A percentile compares a stretch with the other conserved stretches of the same genome.
These are phyloP conservation scores for Fusarium sp. DNA, from an alignment of 2,329 filamentous ascomycete species.

Conservation along the genomic window DNA sequence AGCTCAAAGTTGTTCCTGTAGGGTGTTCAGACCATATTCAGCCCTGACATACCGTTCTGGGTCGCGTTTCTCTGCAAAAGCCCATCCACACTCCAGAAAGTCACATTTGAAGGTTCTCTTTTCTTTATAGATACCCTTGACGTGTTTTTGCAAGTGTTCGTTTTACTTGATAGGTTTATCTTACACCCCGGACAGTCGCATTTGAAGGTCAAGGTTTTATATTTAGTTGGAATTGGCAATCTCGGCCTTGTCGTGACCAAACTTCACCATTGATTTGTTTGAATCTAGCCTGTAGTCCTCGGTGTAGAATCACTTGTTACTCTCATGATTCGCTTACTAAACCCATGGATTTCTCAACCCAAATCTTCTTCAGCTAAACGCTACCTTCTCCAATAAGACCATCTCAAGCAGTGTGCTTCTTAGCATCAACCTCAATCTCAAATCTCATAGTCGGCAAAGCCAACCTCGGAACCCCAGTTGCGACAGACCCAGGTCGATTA, in stretches of 20 bases:
- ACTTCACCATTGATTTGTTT: neutral
- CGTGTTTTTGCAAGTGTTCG: neutral
- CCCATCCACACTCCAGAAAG: neutral
- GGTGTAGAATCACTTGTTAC: neutral
- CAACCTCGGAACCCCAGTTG: slow-evolving; percentile 22
- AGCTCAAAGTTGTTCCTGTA: neutral
- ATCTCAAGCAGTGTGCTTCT: neutral
- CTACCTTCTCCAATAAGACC: neutral
- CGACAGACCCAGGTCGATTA: slow-evolving; percentile 25
- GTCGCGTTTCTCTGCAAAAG: neutral
- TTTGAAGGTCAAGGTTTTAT: neutral
- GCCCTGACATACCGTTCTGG: neutral
- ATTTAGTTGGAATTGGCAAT: neutral
- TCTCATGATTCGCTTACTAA: neutral
- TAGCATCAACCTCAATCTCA: slow-evolving; percentile 43
- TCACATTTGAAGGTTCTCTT: neutral
- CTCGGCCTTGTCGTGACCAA: neutral
- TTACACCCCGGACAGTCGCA: neutral
- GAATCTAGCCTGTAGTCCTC: neutral
- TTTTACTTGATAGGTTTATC: neutral
- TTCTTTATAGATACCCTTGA: fast-evolving
- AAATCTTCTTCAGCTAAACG: neutral
- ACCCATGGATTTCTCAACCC: neutral
- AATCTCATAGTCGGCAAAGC: slow-evolving; percentile 37
- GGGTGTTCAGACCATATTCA: too few relatives aligned